Evolutionary conservation across 2,329 filamentous ascomycete genomes (phyloP).

Genomic region (Plectosphaerella cucumerina): DNA sequence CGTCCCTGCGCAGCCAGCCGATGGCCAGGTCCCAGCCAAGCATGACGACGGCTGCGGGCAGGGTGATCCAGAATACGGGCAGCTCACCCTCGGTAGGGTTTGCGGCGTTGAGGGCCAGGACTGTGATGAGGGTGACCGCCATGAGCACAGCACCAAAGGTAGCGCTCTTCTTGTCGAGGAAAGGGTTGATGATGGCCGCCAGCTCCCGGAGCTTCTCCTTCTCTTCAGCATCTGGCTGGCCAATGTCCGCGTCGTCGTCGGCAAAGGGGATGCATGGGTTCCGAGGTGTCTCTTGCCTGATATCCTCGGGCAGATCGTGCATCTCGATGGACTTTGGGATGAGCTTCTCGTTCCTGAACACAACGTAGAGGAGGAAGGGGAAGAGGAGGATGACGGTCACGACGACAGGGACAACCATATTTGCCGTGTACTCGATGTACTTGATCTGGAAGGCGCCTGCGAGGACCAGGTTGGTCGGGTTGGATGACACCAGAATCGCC

Average conservation of each 20-base stretch:
- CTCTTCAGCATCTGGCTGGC: constrained; percentile 21
- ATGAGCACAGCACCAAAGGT: constrained; percentile 62
- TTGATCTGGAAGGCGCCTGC: constrained; percentile 69
- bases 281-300: constrained; percentile 50
- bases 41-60: constrained; percentile 65
- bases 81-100: constrained; percentile 40
- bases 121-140: constrained; percentile 60
- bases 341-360: constrained; percentile 60
- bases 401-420: constrained; percentile 70
- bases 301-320: constrained; percentile 60
- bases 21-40: constrained; percentile 62
- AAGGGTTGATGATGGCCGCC: constrained; percentile 73
- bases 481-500: constrained; percentile 72
- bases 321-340: constrained; percentile 65
- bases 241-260: constrained; percentile 48
- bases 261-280: constrained; percentile 69
- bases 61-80: constrained; percentile 64
- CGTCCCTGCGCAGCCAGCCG: constrained; percentile 59
- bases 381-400: constrained; percentile 65
- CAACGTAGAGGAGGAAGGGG: constrained; percentile 64
- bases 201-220: constrained; percentile 54
- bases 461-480: constrained; percentile 72
- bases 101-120: constrained; percentile 62
- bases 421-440: constrained; percentile 71
- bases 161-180: constrained; percentile 63